These are phyloP conservation scores for Chalciporus sp. DNA, from an alignment of 1,284 basidiomycete species.

Conservation along the genomic window DNA sequence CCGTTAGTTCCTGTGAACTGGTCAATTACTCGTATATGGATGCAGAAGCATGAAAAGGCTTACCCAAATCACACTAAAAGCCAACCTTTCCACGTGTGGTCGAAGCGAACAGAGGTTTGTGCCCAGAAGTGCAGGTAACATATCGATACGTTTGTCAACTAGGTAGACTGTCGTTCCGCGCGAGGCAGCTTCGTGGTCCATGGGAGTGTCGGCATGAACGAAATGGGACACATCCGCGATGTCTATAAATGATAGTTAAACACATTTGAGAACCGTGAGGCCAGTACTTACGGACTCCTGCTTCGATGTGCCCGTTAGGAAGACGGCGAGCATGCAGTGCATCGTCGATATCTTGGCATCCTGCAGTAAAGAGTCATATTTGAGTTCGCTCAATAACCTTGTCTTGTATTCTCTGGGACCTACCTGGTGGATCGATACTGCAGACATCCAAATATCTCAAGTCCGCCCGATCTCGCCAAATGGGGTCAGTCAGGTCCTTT, in stretches of 20 bases:
- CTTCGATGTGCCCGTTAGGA: constrained; percentile 95
- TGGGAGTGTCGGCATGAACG: constrained; percentile 90
- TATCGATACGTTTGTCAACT: constrained; percentile 98
- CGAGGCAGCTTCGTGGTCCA: constrained; percentile 96
- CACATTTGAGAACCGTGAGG: neutral
- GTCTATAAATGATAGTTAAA: constrained; percentile 51
- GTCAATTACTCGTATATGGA: constrained; percentile 1
- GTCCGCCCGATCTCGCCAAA: constrained; percentile 91
- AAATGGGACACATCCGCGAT: constrained; percentile 99
- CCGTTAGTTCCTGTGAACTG: constrained; percentile 73
- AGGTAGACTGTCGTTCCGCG: constrained; percentile 98
- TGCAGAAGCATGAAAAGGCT: constrained; percentile 26
- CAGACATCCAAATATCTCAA: constrained; percentile 87
- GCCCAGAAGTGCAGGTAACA: constrained; percentile 93
- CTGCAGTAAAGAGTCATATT: constrained; percentile 39
- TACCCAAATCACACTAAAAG: constrained; percentile 97
- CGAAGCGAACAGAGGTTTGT: constrained; percentile 96
- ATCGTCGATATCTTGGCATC: constrained; percentile 99
- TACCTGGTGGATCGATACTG: constrained; percentile 95
- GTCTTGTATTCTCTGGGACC: neutral
- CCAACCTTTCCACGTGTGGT: constrained; percentile 92
- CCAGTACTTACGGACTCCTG: constrained; percentile 87
- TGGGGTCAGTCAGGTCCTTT: constrained; percentile 55
- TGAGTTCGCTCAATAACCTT: no score
- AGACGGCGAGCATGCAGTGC: constrained; percentile 92